Conservation (phyloP, 768 basidiomycete species). For the Crassisporium funariophilum region DNA sequence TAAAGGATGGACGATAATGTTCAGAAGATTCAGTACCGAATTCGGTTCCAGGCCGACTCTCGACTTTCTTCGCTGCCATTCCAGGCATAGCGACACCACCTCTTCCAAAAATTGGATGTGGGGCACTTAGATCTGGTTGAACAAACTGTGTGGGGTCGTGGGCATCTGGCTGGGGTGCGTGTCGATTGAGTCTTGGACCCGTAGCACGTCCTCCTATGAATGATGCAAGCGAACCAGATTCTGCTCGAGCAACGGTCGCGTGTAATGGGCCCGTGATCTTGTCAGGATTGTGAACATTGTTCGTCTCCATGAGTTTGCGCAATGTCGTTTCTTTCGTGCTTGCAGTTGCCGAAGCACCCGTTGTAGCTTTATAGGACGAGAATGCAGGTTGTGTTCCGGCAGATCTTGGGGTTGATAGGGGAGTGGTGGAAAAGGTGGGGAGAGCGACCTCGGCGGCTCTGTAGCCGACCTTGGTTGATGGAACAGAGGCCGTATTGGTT, state of each 20-base stretch:
- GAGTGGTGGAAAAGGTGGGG: background rate
- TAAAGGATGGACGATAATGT: slow-evolving; percentile 18
- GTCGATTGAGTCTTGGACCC: slow-evolving; percentile 73
- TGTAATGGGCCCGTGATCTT: slow-evolving; percentile 15
- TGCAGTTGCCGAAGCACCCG: slow-evolving; percentile 7
- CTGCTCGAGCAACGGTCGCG: slow-evolving; percentile 31
- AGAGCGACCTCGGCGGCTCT: background rate
- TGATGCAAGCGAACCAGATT: slow-evolving; percentile 72
- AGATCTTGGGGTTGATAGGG: background rate
- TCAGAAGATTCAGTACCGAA: slow-evolving; percentile 15
- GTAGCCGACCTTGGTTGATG: background rate
- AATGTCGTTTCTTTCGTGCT: slow-evolving; percentile 17
- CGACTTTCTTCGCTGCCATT: slow-evolving; percentile 46
- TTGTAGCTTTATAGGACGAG: background rate
- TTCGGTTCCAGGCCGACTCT: slow-evolving; percentile 7
- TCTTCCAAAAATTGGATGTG: slow-evolving; percentile 77
- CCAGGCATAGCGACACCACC: slow-evolving; percentile 80
- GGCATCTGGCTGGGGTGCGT: slow-evolving; percentile 70
- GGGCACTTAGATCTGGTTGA: slow-evolving; percentile 53
- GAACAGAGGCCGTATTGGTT: background rate
- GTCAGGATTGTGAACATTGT: slow-evolving; percentile 26
- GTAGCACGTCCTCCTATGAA: slow-evolving; percentile 81
- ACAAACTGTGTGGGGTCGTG: slow-evolving; percentile 68
- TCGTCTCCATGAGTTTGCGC: slow-evolving; percentile 26
- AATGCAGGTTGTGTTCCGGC: background rate